These are phyloP conservation scores for Hypoxylon sp. DNA, from an alignment of 2,329 filamentous ascomycete genomes.

Conservation along the genomic window DNA sequence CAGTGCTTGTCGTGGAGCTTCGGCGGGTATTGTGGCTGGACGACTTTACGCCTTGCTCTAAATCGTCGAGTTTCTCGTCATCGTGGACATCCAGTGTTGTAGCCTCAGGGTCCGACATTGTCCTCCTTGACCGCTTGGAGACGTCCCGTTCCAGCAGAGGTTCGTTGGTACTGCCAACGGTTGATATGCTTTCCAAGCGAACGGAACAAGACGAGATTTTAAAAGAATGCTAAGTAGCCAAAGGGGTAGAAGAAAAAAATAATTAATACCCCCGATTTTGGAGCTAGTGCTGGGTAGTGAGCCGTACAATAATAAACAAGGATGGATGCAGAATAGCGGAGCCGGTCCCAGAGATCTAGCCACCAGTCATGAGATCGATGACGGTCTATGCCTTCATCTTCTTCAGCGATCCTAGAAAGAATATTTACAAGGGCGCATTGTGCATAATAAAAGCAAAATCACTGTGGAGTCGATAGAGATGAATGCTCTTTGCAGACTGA, in stretches of 20 bases:
- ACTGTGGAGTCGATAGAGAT: conserved; percentile 10
- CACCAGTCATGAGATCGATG: conserved; percentile 24
- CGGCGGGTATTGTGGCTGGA: conserved; percentile 18
- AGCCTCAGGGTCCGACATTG: conserved; percentile 37
- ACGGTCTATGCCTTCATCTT: conserved; percentile 15
- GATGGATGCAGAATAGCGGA: conserved; percentile 30
- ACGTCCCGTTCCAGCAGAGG: conserved; percentile 4
- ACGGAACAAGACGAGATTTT: conserved; percentile 3
- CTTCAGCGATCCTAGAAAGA: neutral
- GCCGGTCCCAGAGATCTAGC: conserved; percentile 14
- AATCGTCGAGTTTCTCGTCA: conserved; percentile 42
- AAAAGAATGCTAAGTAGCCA: neutral
- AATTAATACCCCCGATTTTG: conserved; percentile 14
- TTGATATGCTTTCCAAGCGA: conserved; percentile 7
- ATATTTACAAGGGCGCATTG: neutral
- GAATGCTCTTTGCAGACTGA: neutral
- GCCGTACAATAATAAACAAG: conserved; percentile 18
- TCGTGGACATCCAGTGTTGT: conserved; percentile 35
- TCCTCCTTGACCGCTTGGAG: conserved; percentile 3
- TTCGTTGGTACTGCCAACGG: conserved; percentile 20
- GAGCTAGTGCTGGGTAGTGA: conserved; percentile 29
- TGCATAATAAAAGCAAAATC: conserved; percentile 4
- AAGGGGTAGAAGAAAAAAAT: conserved; percentile 16
- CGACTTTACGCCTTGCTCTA: conserved; percentile 36
- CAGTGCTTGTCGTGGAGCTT: conserved; percentile 38